Percentiles rank a stretch among this genome's conserved stretches.
Conservation (phyloP, 257 asterid species). For the Solanum pennellii region DNA sequence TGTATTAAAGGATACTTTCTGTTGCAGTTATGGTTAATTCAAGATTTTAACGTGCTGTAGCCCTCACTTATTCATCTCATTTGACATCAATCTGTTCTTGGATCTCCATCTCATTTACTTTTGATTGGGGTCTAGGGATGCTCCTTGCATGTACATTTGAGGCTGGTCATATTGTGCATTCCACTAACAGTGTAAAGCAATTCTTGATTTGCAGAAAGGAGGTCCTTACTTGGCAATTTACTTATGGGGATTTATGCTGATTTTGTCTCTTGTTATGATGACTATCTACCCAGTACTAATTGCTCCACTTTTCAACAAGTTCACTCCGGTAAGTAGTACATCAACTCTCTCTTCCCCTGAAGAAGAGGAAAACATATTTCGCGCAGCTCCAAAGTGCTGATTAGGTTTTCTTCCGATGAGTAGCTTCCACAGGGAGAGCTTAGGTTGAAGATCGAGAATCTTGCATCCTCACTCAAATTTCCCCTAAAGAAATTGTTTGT, state of each 20-base stretch:
- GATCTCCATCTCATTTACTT: not conserved
- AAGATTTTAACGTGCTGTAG: not conserved
- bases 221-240: constrained; percentile 96
- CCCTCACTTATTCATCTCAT: not conserved
- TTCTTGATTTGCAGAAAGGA: constrained; percentile 75
- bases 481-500: constrained; percentile 90
- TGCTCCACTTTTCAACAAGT: constrained; percentile 98
- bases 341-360: not conserved
- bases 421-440: constrained; percentile 94
- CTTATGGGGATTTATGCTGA: constrained; percentile 85
- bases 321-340: constrained; percentile 64
- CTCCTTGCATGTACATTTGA: not conserved
- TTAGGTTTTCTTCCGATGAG: constrained; percentile 2
- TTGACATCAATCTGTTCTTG: not conserved
- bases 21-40: not conserved
- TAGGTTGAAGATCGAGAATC: constrained; percentile 71
- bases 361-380: not conserved
- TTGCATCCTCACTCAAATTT: constrained; percentile 81
- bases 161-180: not conserved
- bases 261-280: constrained; percentile 89
- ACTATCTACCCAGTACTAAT: constrained; percentile 83
- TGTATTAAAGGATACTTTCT: not conserved
- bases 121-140: not conserved
- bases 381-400: not conserved
- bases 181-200: not conserved